Evolutionary conservation across 179 eudicot genomes (phyloP), one percentile per base, ranked within the genome.

Genomic region (Heliamphora pulchella): DNA sequence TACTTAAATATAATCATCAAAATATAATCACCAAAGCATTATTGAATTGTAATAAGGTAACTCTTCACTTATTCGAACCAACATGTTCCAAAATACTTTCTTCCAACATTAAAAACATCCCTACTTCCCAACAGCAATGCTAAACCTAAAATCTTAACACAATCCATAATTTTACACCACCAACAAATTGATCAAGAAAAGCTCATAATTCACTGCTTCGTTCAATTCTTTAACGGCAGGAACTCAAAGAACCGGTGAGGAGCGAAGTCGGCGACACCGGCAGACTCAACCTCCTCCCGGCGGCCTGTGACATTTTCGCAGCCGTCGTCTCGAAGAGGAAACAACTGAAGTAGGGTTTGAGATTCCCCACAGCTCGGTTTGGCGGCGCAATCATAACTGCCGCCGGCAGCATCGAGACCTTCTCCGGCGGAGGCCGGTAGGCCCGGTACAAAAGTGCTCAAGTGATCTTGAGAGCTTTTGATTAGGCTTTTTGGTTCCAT

Each of bases 241-340:
- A 87, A 87, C 80, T 87, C 87, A 66, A 87, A 85, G 62, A 85
- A 87, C 53, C 85, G 79, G 82, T 79, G 69, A 17, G 82, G 72
- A 31, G 77, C 63, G 47, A 15, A 74, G 70, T 3, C 7, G 39
- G 53, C 31, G 59, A 13, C 54, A 39, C 5, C 15, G 69, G 46
- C 61, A 3, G 17, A 74, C 8, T 77, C 80, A 2, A 18, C 70
- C 31, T 68, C 70, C 53, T 62, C 31, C 3, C 48, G 77, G 4
- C 10, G 9, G 39, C 31, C 31, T 31, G 59, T 17, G 2, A 17
- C 53, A n/a, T 75, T 48, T 6, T 79, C 50, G 4, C 46, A 2
- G 46, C 7, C 11, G 22, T 68, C 18, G 76, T 85, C 80, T 1
- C 71, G 81, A 1, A 85, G 82, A 4, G 89, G 89, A 65, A 87